Percentiles rank a stretch among this genome's conserved stretches.
phyloP scores from a whole-genome alignment of 2,329 filamentous ascomycete species.

The Epichloe typhina region DNA sequence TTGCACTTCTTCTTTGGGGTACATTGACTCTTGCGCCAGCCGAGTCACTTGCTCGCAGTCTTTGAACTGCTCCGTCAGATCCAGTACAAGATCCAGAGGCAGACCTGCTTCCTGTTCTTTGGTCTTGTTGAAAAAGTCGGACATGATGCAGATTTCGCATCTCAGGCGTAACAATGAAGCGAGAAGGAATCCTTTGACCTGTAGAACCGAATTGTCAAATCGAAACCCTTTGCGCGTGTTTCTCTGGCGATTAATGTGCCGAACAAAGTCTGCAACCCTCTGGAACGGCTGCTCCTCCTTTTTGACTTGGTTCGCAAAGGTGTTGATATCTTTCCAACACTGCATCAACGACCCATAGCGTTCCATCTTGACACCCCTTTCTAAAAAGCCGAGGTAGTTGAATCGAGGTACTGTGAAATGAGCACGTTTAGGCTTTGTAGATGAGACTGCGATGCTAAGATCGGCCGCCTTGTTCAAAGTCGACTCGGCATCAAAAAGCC shows the following conservation, averaged over 20 bases:
- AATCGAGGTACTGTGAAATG: neutral
- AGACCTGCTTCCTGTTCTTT: neutral
- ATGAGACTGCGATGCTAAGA: neutral
- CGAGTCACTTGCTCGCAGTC: slow-evolving; percentile 29
- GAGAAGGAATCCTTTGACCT: slow-evolving; percentile 25
- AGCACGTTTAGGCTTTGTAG: neutral
- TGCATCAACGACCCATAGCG: neutral
- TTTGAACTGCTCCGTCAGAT: slow-evolving; percentile 18
- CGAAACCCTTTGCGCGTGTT: slow-evolving; percentile 15
- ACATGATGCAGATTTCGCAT: slow-evolving; percentile 34
- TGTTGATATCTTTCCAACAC: slow-evolving; percentile 6
- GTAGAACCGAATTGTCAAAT: slow-evolving; percentile 22
- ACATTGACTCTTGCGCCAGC: slow-evolving; percentile 19
- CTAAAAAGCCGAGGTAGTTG: neutral
- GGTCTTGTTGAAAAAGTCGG: slow-evolving; percentile 20
- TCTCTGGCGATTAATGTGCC: slow-evolving; percentile 21
- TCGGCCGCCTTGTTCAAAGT: slow-evolving; percentile 1
- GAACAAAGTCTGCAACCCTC: slow-evolving; percentile 30
- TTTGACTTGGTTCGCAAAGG: slow-evolving; percentile 16
- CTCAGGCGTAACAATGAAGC: slow-evolving; percentile 31
- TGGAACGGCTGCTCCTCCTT: slow-evolving; percentile 37
- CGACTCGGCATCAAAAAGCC: slow-evolving; percentile 6
- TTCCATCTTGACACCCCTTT: neutral
- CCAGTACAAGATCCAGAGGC: slow-evolving; percentile 9
- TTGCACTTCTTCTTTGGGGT: slow-evolving; percentile 33